Percentiles rank a stretch among this genome's conserved stretches.
These are phyloP conservation scores for Alternaria arbusti DNA, from an alignment of 2,329 filamentous ascomycete species.

Conservation along the genomic window DNA sequence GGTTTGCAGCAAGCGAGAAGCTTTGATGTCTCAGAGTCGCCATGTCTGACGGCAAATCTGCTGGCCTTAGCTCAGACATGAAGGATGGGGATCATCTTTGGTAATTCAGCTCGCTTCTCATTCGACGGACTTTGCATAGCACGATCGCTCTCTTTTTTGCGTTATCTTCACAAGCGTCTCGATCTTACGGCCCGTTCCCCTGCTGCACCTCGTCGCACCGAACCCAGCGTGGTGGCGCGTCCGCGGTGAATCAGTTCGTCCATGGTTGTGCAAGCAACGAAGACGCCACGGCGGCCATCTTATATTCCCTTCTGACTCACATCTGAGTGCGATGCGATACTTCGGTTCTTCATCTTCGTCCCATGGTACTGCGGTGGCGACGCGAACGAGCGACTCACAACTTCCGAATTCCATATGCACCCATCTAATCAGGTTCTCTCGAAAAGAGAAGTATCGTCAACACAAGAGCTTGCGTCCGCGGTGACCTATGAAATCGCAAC, in stretches of 20 bases:
- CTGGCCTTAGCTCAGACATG: neutral
- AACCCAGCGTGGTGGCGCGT: conserved; percentile 18
- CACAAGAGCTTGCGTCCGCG: too few relatives aligned
- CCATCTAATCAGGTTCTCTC: too few relatives aligned
- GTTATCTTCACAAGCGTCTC: neutral
- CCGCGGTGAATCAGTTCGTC: too few relatives aligned
- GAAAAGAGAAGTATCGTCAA: too few relatives aligned
- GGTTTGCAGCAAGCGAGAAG: neutral
- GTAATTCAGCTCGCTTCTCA: neutral
- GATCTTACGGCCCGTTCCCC: neutral
- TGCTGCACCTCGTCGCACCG: conserved; percentile 17
- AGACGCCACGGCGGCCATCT: too few relatives aligned
- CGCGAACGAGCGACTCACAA: too few relatives aligned
- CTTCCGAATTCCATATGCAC: too few relatives aligned
- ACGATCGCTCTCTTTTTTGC: neutral
- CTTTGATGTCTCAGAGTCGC: conserved; percentile 3
- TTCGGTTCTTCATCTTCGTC: too few relatives aligned
- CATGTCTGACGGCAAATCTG: neutral
- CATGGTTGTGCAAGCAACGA: too few relatives aligned
- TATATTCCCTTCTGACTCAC: too few relatives aligned
- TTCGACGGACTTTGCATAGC: neutral
- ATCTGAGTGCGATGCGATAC: too few relatives aligned
- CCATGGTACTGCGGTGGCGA: too few relatives aligned
- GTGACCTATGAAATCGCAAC: conserved; percentile 14
- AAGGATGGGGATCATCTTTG: neutral